Base-by-base conservation (phyloP, 306 rosid genomes). In the Vachellia pachyceras region DNA sequence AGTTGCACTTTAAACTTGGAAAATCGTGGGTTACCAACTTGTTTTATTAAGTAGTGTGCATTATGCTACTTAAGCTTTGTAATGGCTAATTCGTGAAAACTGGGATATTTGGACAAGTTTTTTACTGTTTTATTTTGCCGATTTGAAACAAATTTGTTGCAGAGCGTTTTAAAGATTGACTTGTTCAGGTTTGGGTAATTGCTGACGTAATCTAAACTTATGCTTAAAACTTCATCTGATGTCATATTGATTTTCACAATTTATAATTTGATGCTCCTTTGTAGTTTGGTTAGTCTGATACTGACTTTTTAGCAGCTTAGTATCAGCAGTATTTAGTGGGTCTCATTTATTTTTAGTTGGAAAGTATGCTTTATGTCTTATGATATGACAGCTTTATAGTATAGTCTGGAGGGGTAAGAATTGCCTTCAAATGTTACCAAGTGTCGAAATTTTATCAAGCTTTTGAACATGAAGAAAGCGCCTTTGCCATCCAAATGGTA, bases 1-100 rank as follows among this genome's bases (percentile, higher is more conserved):
- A 39, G 50, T 61, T 18, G 76, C 73, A 58, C 80, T 80, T 11
- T 76, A 73, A 76, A 75, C 58, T 42, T 23, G 75, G 81, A 76
- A 67, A 17, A 8, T 37, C 17, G 49, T 22, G 49, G 47, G n/a
- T 18, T 68, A 68, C 17, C 23, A 67, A 39, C 72, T 18, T 67
- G 15, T 39, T 67, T 39, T 18, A 10, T 37, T n/a, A 7, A 18
- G 15, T n/a, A 37, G 25, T n/a, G 46, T 18, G 70, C 44, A 15
- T 36, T 36, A 17, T 37, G 25, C 72, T 42, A 37, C 41, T 66
- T 1, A 66, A 36, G 23, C 70, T 65, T 65, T 35, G 13, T 14
- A 8, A 6, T 65, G 70, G 45, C 11, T 15, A 65, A 65, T 36
- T 8, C 60, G 18, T 36, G 39, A 65, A 36, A 35, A 7, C 11